Base-by-base conservation (phyloP, 1,284 basidiomycete genomes). In the Serendipita sp. region DNA sequence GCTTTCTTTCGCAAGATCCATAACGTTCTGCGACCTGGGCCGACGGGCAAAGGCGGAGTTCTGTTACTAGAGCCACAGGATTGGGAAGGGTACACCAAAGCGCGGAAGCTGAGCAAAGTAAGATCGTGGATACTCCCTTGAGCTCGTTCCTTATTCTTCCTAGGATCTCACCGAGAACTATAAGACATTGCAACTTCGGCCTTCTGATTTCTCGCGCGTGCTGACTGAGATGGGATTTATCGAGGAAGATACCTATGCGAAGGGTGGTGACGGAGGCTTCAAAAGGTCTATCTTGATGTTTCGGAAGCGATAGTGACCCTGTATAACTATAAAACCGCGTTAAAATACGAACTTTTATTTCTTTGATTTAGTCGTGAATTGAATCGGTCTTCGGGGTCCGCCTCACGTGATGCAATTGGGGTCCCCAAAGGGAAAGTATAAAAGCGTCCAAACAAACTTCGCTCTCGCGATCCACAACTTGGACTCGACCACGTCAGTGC, bases 41-140 rank as follows among this genome's bases (percentile, higher is more conserved):
- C 35, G 12, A 38, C 35, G 12, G 35, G 35, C 0, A 5, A 38
- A 38, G 67, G 70, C 1, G 85, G 85, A 0, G 72, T 71, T 1
- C 85, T 91, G 63, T 69, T 91, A 0, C 74, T 92, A 1, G 89
- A 92, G 69, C 84, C 88, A 0, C 89, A 92, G 68, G 76, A 81
- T 32, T 91, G 87, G 87, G 82, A 86, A 5, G 83, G 84, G 0
- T 92, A 92, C 67, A 76, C 76, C 6, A 88, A 88, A 67, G 85
- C 87, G 0, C 82, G 78, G 63, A 78, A 84, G 8, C 83, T 86
- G 80, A 75, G 82, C 68, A 72, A 79, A 61, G 84, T 84, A 65
- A 32, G 75, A 70, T 0, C 5, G 61, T 35, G 49, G 5, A 50
- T 42, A 43, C 12, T 62, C 45, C 3, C 1, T 13, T 32, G 35